Evolutionary conservation across 805 yeast species (phyloP).

Genomic region (Candida pini): DNA sequence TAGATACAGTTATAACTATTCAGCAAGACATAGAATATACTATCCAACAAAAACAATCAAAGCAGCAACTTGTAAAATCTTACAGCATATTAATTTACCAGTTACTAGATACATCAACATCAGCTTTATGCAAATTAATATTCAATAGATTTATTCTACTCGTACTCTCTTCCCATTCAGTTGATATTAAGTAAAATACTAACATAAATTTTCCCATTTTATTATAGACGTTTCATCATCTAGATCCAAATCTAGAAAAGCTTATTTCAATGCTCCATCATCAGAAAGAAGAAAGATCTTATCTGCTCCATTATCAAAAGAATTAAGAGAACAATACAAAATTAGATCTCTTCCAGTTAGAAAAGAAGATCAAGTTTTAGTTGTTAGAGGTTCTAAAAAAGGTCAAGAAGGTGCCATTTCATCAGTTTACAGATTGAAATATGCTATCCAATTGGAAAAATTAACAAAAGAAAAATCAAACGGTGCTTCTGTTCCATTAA

Average conservation of each 20-base stretch:
- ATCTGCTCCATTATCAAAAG: slow-evolving; percentile 99
- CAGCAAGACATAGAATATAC: neutral
- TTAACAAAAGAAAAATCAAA: slow-evolving; percentile 95
- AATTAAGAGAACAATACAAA: slow-evolving; percentile 96
- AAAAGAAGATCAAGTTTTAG: slow-evolving; percentile 92
- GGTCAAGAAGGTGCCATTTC: slow-evolving; percentile 98
- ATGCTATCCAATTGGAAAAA: slow-evolving; percentile 94
- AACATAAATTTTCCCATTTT: slow-evolving; percentile 17
- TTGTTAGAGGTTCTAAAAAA: slow-evolving; percentile 98
- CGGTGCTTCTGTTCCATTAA: slow-evolving; percentile 96
- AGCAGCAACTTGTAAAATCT: no score
- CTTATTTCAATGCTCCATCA: slow-evolving; percentile 98
- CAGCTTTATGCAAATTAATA: no score
- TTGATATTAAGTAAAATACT: slow-evolving; percentile 15
- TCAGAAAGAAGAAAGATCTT: slow-evolving; percentile 88
- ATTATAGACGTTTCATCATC: slow-evolving; percentile 92
- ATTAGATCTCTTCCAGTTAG: slow-evolving; percentile 95
- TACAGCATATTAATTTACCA: no score
- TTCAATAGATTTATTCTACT: no score
- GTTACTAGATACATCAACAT: no score
- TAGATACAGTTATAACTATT: neutral
- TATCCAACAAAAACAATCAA: slow-evolving; percentile 1
- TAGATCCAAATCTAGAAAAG: slow-evolving; percentile 99
- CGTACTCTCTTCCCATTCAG: no score
- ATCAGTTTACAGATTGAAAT: slow-evolving; percentile 98